A percentile compares a stretch with the other conserved stretches of the same genome.
Evolutionary conservation across 1,284 basidiomycete species (phyloP).

Genomic region (Cutaneotrichosporon cavernicola): DNA sequence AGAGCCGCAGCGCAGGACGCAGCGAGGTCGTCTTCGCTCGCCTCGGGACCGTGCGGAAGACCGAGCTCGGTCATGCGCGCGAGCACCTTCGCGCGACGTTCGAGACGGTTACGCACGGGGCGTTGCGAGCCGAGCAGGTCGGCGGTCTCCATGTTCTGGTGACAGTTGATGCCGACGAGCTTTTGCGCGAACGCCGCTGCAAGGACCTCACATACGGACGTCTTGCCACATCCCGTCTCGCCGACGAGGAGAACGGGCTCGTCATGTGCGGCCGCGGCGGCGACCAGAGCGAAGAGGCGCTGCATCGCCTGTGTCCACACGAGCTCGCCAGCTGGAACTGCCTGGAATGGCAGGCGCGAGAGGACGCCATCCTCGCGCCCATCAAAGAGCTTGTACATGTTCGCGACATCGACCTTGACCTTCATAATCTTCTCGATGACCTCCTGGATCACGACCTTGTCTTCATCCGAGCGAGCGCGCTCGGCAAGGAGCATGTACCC

Average conservation of each 20-base stretch:
- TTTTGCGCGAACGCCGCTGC: conserved; percentile 66
- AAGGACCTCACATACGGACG: conserved; percentile 90
- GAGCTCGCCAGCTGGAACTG: conserved; percentile 53
- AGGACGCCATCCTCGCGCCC: conserved; percentile 54
- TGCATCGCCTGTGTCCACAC: conserved; percentile 95
- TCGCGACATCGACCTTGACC: conserved; percentile 72
- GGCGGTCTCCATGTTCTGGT: conserved; percentile 99
- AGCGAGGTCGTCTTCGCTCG: conserved; percentile 37
- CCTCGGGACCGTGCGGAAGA: conserved; percentile 22
- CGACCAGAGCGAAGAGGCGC: conserved; percentile 79
- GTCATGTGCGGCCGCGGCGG: conserved; percentile 79
- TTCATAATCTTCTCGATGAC: conserved; percentile 90
- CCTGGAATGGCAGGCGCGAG: conserved; percentile 35
- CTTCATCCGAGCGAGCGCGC: conserved; percentile 77
- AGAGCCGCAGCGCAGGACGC: conserved; percentile 14
- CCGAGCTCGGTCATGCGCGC: conserved; percentile 43
- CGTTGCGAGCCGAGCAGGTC: conserved; percentile 93
- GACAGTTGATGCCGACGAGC: conserved; percentile 84
- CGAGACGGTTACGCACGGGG: conserved; percentile 78
- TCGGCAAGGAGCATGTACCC: conserved; percentile 98
- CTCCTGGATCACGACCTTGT: conserved; percentile 84
- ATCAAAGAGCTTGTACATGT: conserved; percentile 66
- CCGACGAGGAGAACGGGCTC: conserved; percentile 98
- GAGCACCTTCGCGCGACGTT: conserved; percentile 49
- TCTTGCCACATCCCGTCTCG: conserved; percentile 97